A percentile compares a stretch with the other conserved stretches of the same genome.
Conservation (phyloP, 169 alveolate species). For the Perkinsus chesapeaki region DNA sequence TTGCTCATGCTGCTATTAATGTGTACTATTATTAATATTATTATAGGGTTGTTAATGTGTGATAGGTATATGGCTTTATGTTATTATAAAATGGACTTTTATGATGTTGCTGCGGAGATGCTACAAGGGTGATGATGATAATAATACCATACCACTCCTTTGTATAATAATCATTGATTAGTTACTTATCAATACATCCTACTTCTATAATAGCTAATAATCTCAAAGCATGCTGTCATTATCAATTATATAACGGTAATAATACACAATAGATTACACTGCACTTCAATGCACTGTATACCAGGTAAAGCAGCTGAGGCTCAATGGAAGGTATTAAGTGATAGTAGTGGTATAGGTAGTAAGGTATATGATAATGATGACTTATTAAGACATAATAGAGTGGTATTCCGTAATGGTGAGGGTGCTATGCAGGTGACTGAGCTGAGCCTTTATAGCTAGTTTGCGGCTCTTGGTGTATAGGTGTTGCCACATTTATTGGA, state of each 20-base stretch:
- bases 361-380: slow-evolving; percentile 56
- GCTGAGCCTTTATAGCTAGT: too few species aligned
- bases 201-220: slow-evolving; percentile 66
- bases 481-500: slow-evolving; percentile 71
- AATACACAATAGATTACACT: slow-evolving; percentile 20
- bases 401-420: slow-evolving; percentile 75
- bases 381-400: slow-evolving; percentile 70
- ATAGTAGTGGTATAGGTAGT: slow-evolving; percentile 36
- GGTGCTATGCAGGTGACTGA: slow-evolving; percentile 70
- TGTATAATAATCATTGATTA: background rate
- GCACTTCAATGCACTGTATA: background rate
- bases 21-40: slow-evolving; percentile 29
- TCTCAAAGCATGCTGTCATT: slow-evolving; percentile 76
- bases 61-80: slow-evolving; percentile 64
- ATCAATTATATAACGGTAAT: slow-evolving; percentile 62
- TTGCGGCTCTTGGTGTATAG: background rate
- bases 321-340: slow-evolving; percentile 42
- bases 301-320: slow-evolving; percentile 44
- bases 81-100: slow-evolving; percentile 75
- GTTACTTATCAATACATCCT: slow-evolving; percentile 26
- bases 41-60: background rate
- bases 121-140: slow-evolving; percentile 46
- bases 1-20: slow-evolving; percentile 69
- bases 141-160: too few species aligned
- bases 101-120: slow-evolving; percentile 72